Base-by-base conservation (phyloP, 306 rosid species). In the Luffa aegyptiaca region DNA sequence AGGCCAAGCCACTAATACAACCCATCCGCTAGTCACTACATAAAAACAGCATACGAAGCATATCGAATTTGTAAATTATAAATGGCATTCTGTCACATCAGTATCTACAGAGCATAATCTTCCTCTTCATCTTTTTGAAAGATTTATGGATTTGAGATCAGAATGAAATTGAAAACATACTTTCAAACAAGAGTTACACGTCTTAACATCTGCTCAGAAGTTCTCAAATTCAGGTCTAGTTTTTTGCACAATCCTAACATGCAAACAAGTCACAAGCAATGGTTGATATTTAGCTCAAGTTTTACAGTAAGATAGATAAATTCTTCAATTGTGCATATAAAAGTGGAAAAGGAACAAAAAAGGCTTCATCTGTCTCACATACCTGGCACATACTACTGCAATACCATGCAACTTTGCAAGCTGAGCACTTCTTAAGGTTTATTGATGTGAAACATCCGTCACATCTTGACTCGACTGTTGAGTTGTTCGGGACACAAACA, bases 341-440 rank as follows among this genome's bases (percentile, higher is more conserved):
- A 49, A 14, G 39, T 16, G 26, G 78, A 51, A 31, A 31, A 49
- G 37, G 35, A 74, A 48, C 13, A 51, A 11, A 16, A 74, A 53
- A 33, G 31, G 51, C 8, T 51, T 33, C 10, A 7, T 78, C 81
- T 45, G 37, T 46, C 77, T 48, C 58, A 10, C 45, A 49, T 11
- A 93, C 96, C 94, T 93, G 94, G 81, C 97, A 93, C 11, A 73
- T 5, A 62, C 84, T 83, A 61, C 92, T 83, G 49, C 97, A 93
- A 75, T 91, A 93, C 89, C 84, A 79, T 3, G 88, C 94, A 59
- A 84, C 79, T 56, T 88, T 90, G 79, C 97, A 89, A 78, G 85
- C 84, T 3, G 93, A 89, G 79, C 97, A 91, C 80, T 85, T 93
- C 80, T 84, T 93, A 53, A 91, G 91, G 84, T 81, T 84, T 52